A percentile compares a stretch with the other conserved stretches of the same genome.
Conservation (phyloP, 106 monocot genomes). For the Dendrobium huoshanense region DNA sequence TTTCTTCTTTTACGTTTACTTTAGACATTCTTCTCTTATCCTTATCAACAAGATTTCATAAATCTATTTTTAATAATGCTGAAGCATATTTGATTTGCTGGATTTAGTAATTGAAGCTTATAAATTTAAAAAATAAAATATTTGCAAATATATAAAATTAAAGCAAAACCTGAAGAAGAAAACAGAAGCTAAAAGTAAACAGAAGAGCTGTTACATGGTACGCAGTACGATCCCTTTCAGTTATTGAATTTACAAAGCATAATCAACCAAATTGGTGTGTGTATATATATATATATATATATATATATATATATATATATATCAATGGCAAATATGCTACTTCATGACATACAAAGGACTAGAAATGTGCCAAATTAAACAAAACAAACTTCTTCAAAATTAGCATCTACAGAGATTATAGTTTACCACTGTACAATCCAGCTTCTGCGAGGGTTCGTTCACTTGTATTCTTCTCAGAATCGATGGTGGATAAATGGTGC, state of each 20-base stretch:
- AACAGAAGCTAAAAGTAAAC: neutral
- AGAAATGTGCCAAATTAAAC: neutral
- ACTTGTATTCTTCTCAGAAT: conserved; percentile 3
- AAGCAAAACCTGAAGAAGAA: neutral
- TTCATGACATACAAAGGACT: neutral
- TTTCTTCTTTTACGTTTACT: neutral
- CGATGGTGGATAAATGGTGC: neutral
- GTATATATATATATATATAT: neutral
- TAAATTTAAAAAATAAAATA: neutral
- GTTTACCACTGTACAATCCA: conserved; percentile 3
- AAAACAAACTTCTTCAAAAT: neutral
- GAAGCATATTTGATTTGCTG: neutral
- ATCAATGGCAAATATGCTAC: neutral
- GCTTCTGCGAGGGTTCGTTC: neutral
- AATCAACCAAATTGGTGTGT: neutral
- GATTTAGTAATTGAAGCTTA: neutral
- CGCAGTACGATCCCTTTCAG: neutral
- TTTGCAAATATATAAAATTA: neutral
- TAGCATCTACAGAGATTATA: neutral
- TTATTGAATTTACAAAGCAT: neutral
- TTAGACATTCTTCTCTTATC: neutral
- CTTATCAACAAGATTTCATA: neutral
- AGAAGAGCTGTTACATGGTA: neutral
- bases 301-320: neutral
- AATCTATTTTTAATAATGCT: conserved; percentile 1